Base-by-base conservation (phyloP, 441 rosid species). In the Lepidium campestre region DNA sequence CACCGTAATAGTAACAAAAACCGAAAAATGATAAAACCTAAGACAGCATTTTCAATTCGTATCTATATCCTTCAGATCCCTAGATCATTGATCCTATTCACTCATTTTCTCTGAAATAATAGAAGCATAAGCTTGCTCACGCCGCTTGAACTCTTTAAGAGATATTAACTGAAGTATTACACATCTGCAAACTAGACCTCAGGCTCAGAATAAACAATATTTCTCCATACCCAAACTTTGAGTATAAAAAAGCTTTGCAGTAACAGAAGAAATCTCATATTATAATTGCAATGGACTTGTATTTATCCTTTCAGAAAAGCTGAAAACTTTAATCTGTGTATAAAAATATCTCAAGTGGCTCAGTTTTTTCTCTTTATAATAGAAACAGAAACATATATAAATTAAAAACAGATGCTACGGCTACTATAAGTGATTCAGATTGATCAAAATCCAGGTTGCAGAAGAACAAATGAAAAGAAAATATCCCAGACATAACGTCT, bases 391-490 rank as follows among this genome's bases (percentile, higher is more conserved):
- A 41, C 44, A 63, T 56, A 45, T 44, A 45, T 6, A 54, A 55
- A 71, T n/a, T 10, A 57, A 65, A 72, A 32, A 41, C 20, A 71
- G 75, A 64, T 39, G 25, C 19, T 50, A 17, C 23, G 45, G 54
- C 67, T 60, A 65, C 57, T 50, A 42, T 5, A 40, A 56, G 71
- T 65, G 66, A 57, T 39, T 57, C 54, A 48, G 17, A 35, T 42
- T 32, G 41, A 58, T 50, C 57, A 72, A 57, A 29, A 66, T 58
- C 44, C 17, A 66, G 45, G 59, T 58, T 41, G 54, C n/a, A 39
- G 11, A 57, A 3, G 29, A 57, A 64, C 34, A 72, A 4, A 57
- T 42, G 29, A 48, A 20, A 40, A 31, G 6, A 18, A 35, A 53
- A 56, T 23, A 48, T 18, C 40, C 1, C 44, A 22, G 17, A 34